Evolutionary conservation across 2,329 filamentous ascomycete species (phyloP), one percentile per base, ranked within the genome.

Genomic region (Phoma sp.): DNA sequence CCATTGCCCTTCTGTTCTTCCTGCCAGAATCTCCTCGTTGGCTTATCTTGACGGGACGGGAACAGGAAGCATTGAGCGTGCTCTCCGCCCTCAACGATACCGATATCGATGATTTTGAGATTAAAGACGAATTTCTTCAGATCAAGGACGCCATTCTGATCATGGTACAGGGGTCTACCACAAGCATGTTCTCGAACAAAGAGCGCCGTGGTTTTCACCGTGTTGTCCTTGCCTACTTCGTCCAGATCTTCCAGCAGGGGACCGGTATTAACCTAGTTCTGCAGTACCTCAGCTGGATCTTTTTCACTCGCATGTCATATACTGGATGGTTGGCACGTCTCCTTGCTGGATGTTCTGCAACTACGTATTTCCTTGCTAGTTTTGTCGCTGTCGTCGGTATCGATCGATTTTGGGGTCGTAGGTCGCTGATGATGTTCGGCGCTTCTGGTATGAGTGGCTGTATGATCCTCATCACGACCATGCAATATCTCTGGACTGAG

Each of bases 21-120:
- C 74, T 85, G 1, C 83, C 83, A 10, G 84, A 87, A 61, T 84
- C 81, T 0, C 84, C 84, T 9, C 78, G 84, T 46, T 86, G 83
- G 81, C 75, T 87, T 6, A 79, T 86, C 21, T 67, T 84, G 40
- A 83, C 83, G 65, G 83, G 83, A 33, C 75, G 77, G 12, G 81
- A 84, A 56, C 78, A 83, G 17, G 69, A 74, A 56, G 72, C 72
- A 7, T 53, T 72, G 30, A 63, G 56, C 1, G 68, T 72, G 9
- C 66, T 74, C 9, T 61, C 65, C 5, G 71, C 68, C 1, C 63
- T 74, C 12, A 72, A 72, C 50, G 65, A 73, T 28, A 53, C 57
- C 12, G 61, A 67, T 17, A 37, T 53, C 2, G 62, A 68, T 15
- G 63, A 61, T 17, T 66, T 63, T 21, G 67, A 71, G 34, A 66